Conservation (phyloP, 495 filamentous ascomycete genomes). For the Friedmanniomyces simplex region DNA sequence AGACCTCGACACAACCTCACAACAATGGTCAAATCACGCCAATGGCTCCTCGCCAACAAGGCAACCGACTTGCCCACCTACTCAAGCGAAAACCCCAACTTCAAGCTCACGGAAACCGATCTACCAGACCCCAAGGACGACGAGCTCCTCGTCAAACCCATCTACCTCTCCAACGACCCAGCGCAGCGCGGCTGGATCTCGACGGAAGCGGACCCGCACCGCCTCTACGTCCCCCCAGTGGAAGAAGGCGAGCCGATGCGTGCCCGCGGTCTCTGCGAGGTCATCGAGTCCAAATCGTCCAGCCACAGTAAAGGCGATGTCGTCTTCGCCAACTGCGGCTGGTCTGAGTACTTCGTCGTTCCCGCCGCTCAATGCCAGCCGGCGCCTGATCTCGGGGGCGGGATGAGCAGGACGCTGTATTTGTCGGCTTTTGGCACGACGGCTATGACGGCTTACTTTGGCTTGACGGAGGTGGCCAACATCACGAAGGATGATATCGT, state of each 20-base stretch:
- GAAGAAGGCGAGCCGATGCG: slow-evolving; percentile 59
- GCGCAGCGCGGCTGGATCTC: slow-evolving; percentile 72
- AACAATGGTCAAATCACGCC: slow-evolving; percentile 19
- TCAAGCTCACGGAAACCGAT: slow-evolving; percentile 37
- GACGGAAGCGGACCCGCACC: slow-evolving; percentile 37
- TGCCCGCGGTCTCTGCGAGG: slow-evolving; percentile 46
- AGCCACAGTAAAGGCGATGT: slow-evolving; percentile 32
- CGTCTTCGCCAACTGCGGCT: slow-evolving; percentile 34
- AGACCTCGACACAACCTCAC: background rate
- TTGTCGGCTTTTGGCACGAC: slow-evolving; percentile 42
- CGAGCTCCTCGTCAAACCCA: slow-evolving; percentile 52
- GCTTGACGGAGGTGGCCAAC: slow-evolving; percentile 34
- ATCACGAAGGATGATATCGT: slow-evolving; percentile 35
- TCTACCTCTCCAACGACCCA: slow-evolving; percentile 69
- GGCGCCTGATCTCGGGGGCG: slow-evolving; percentile 11
- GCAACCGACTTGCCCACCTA: slow-evolving; percentile 27
- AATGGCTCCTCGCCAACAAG: slow-evolving; percentile 30
- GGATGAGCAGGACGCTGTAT: slow-evolving; percentile 36
- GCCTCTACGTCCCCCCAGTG: slow-evolving; percentile 60
- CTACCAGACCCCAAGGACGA: slow-evolving; percentile 45
- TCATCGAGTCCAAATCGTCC: slow-evolving; percentile 36
- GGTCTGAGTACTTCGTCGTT: slow-evolving; percentile 43
- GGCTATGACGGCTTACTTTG: slow-evolving; percentile 45
- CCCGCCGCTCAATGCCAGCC: slow-evolving; percentile 29
- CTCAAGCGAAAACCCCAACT: slow-evolving; percentile 37